These are phyloP conservation scores for Backusella psychrophila DNA, from an alignment of 192 early-diverging fungal species.

Conservation along the genomic window DNA sequence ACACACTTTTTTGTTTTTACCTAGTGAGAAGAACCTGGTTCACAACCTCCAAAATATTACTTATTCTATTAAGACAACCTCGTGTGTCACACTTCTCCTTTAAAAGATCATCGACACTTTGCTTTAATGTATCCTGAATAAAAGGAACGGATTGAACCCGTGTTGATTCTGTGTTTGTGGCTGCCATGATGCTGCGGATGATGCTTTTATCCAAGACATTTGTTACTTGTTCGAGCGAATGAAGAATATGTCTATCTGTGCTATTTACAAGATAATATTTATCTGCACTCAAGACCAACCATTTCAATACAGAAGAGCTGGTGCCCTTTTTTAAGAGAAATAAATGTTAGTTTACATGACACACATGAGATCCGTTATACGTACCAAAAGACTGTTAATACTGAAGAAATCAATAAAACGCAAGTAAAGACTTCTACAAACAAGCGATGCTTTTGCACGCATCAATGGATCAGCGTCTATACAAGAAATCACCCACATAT, in stretches of 20 bases:
- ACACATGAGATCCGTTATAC: not conserved
- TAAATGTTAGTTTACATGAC: not conserved
- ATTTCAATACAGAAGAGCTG: slow-evolving; percentile 13
- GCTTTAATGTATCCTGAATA: not conserved
- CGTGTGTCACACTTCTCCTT: not conserved
- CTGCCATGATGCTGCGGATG: not conserved
- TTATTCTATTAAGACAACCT: not conserved
- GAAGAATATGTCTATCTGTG: not conserved
- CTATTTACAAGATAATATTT: not conserved
- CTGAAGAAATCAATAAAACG: slow-evolving; percentile 34
- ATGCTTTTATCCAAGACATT: not conserved
- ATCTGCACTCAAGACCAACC: slow-evolving; percentile 14
- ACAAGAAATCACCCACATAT: slow-evolving; percentile 26
- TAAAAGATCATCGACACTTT: not conserved
- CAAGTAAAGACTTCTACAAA: slow-evolving; percentile 37
- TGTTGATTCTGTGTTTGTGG: not conserved
- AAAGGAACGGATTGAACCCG: not conserved
- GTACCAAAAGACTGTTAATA: slow-evolving; percentile 42
- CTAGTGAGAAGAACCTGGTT: not conserved
- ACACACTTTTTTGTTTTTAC: not conserved
- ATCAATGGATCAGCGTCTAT: slow-evolving; percentile 13
- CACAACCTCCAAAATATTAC: slow-evolving; percentile 7
- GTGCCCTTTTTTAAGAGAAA: slow-evolving; percentile 2
- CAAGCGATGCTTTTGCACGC: slow-evolving; percentile 24
- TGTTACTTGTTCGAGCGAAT: slow-evolving; percentile 5